Percentiles rank a stretch among this genome's conserved stretches.
These are phyloP conservation scores for Globisporangium nunn DNA, from an alignment of 352 stramenopile species.

Conservation along the genomic window DNA sequence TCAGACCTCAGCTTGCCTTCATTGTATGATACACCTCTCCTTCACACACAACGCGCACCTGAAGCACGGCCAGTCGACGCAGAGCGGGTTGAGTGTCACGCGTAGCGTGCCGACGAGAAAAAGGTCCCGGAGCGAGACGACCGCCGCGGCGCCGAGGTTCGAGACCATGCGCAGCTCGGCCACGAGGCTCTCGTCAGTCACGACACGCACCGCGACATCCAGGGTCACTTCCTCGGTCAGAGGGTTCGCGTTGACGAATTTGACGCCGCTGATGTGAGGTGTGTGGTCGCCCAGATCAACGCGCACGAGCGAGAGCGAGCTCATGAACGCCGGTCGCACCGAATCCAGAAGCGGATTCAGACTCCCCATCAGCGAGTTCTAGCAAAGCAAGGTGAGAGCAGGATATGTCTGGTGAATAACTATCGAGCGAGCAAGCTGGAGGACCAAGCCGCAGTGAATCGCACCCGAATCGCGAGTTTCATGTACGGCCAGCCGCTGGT, in stretches of 20 bases:
- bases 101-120: constrained; percentile 65
- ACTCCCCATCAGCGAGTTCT: constrained; percentile 59
- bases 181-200: constrained; percentile 50
- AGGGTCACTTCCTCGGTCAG: constrained; percentile 60
- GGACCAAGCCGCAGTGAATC: neutral
- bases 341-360: constrained; percentile 60
- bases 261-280: constrained; percentile 63
- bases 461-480: constrained; percentile 66
- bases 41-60: constrained; percentile 12
- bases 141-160: constrained; percentile 44
- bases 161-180: constrained; percentile 67
- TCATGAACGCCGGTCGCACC: constrained; percentile 60
- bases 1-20: too few relatives aligned
- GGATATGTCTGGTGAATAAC: neutral
- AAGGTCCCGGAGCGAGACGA: constrained; percentile 53
- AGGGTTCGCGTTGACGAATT: constrained; percentile 52
- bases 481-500: constrained; percentile 62
- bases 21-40: neutral
- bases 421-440: neutral
- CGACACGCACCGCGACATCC: constrained; percentile 56
- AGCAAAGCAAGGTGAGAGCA: neutral
- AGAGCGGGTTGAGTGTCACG: constrained; percentile 65
- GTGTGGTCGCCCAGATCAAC: constrained; percentile 50
- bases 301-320: constrained; percentile 43
- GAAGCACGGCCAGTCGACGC: constrained; percentile 66